phyloP scores from a whole-genome alignment of 345 rosid species.

The Barbarea vulgaris region DNA sequence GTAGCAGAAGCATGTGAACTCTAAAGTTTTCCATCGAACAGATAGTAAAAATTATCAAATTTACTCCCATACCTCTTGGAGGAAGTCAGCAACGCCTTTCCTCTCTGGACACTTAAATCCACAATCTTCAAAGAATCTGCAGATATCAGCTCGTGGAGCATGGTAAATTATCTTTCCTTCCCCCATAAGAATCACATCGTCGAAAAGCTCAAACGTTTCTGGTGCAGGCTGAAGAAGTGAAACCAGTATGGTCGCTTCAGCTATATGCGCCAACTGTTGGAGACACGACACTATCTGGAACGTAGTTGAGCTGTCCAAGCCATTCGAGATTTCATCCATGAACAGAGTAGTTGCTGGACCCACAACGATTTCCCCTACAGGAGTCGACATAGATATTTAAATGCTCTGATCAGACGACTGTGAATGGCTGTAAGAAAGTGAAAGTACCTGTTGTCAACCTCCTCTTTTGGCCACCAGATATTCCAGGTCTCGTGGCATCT shows the following conservation, averaged over 20 bases:
- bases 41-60: background rate
- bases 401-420: background rate
- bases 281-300: conserved; percentile 57
- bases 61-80: conserved; percentile 48
- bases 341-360: conserved; percentile 55
- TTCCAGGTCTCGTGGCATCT: conserved; percentile 45
- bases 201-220: conserved; percentile 60
- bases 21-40: background rate
- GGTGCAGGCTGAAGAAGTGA: conserved; percentile 74
- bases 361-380: conserved; percentile 58
- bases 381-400: background rate
- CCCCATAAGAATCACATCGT: conserved; percentile 58
- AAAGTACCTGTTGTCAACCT: conserved; percentile 47
- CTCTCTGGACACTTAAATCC: conserved; percentile 63
- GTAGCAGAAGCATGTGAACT: conserved; percentile 3
- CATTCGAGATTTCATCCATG: conserved; percentile 67
- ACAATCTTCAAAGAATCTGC: conserved; percentile 53
- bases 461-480: conserved; percentile 57
- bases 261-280: conserved; percentile 52
- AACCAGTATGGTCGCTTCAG: conserved; percentile 48
- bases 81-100: conserved; percentile 59
- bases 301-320: conserved; percentile 65
- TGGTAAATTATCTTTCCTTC: conserved; percentile 60
- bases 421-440: background rate
- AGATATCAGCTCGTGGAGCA: conserved; percentile 47